These are phyloP conservation scores for Suhomyces maxii DNA, from an alignment of 1,139 yeast species.

Conservation along the genomic window DNA sequence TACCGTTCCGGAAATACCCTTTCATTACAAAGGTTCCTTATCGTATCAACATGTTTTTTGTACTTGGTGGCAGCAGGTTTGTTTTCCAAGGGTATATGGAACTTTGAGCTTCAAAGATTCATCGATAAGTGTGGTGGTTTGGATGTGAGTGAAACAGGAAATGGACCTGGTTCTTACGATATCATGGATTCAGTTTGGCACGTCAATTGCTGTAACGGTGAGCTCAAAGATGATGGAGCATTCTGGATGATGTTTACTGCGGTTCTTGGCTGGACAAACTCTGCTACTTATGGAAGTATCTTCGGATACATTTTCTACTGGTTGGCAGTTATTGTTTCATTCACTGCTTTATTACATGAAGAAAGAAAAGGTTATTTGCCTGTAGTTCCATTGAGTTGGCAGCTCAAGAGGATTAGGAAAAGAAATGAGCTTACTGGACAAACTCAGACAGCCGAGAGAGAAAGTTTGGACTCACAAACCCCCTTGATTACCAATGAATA, in stretches of 20 bases:
- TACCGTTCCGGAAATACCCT: slow-evolving; percentile 46
- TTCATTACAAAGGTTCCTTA: slow-evolving; percentile 42
- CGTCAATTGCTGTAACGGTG: slow-evolving; percentile 46
- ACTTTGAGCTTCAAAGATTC: slow-evolving; percentile 43
- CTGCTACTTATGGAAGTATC: slow-evolving; percentile 94
- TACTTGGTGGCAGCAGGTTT: slow-evolving; percentile 49
- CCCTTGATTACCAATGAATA: slow-evolving; percentile 17
- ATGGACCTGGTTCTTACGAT: slow-evolving; percentile 50
- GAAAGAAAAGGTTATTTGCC: slow-evolving; percentile 68
- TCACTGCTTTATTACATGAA: slow-evolving; percentile 38
- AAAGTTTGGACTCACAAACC: slow-evolving; percentile 28
- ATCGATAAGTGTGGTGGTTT: slow-evolving; percentile 44
- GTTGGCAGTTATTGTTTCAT: slow-evolving; percentile 52
- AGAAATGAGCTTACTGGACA: slow-evolving; percentile 19
- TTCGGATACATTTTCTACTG: slow-evolving; percentile 74
- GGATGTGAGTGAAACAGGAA: slow-evolving; percentile 50
- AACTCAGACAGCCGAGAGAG: slow-evolving; percentile 13
- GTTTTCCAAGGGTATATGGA: slow-evolving; percentile 49
- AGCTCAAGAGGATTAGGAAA: slow-evolving; percentile 54
- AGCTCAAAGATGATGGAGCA: slow-evolving; percentile 43
- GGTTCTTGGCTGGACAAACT: slow-evolving; percentile 91
- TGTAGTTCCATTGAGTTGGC: slow-evolving; percentile 59
- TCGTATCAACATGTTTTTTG: slow-evolving; percentile 41
- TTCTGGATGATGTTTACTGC: slow-evolving; percentile 49
- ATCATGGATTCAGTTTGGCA: slow-evolving; percentile 45